Conservation (phyloP, 768 basidiomycete species). For the Amanita pallidorosea region DNA sequence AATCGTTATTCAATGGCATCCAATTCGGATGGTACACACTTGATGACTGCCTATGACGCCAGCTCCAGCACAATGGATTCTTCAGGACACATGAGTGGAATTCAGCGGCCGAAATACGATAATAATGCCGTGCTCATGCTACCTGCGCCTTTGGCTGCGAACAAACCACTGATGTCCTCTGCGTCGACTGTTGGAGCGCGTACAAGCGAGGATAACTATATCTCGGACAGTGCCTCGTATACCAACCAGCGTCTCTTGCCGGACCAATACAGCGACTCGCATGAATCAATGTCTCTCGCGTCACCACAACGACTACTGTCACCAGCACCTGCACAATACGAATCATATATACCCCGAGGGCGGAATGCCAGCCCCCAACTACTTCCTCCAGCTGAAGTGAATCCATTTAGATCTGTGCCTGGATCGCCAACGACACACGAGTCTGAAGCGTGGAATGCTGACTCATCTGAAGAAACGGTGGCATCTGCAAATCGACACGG, state of each 20-base stretch:
- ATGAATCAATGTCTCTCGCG: constrained; percentile 18
- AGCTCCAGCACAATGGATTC: constrained; percentile 57
- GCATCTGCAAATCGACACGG: constrained; percentile 20
- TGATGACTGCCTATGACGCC: constrained; percentile 41
- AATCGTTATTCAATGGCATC: constrained; percentile 73
- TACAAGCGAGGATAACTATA: constrained; percentile 38
- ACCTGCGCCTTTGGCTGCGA: constrained; percentile 62
- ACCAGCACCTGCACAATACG: constrained; percentile 16
- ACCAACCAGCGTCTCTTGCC: constrained; percentile 33
- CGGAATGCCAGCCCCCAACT: constrained; percentile 16
- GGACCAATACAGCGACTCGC: constrained; percentile 28
- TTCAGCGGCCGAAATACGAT: constrained; percentile 52
- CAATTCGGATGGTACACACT: constrained; percentile 60
- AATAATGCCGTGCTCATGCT: constrained; percentile 64
- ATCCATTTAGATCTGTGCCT: constrained; percentile 45
- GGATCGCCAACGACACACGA: constrained; percentile 27
- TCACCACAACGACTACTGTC: constrained; percentile 19
- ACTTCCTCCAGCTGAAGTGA: constrained; percentile 28
- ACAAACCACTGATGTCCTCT: constrained; percentile 40
- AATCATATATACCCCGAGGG: constrained; percentile 10
- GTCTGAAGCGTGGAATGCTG: constrained; percentile 25
- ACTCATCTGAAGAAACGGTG: constrained; percentile 19
- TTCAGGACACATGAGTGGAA: constrained; percentile 22
- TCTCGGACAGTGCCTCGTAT: constrained; percentile 28
- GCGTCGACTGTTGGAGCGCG: constrained; percentile 33